Evolutionary conservation across 352 stramenopile genomes (phyloP), one percentile per base, ranked within the genome.

Genomic region (Elongisporangium anandrum): DNA sequence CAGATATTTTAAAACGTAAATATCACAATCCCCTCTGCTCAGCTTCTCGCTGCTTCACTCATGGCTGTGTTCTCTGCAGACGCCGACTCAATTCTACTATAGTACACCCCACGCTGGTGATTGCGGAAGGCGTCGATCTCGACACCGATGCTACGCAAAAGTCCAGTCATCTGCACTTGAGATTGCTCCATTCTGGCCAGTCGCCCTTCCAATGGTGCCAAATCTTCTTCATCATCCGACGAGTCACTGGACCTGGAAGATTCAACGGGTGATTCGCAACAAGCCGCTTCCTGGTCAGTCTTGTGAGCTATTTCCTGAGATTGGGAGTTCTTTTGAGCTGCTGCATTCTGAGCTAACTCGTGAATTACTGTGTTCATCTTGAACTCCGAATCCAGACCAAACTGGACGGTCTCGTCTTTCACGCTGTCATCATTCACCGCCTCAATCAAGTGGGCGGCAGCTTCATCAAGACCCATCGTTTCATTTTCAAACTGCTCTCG

Each of bases 341-440:
- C 26, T 12, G 34, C 13, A 7, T 45, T 2, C 34, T 45, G 1
- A 45, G 34, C 6, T 45, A 12, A 12, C 8, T 17, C 34, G 12
- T 17, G 5, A 17, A 45, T 17, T 45, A 4, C 9, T 17, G 34
- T 17, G 9, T 4, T 15, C 1, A 45, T 45, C 34, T 45, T 45
- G 34, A 45, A 45, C 10, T 45, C 34, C 10, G 34, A 15, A 45
- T 64, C 56, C 17, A 75, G 58, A 0, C 68, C 68, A 60, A 68
- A 75, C 53, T 73, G 73, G 19, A 75, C 47, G 0, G 54, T 64
- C 4, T 52, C 16, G 50, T 75, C 68, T 13, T 60, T 55, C 3
- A 66, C 23, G 6, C 68, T 63, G 17, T 50, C 56, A n/a, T 73
- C 69, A 21, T 73, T 70, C 34, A 45, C 17, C 10, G 34, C 34